Evolutionary conservation across 2,329 filamentous ascomycete species (phyloP).

Genomic region (Diaporthe citrichinensis): DNA sequence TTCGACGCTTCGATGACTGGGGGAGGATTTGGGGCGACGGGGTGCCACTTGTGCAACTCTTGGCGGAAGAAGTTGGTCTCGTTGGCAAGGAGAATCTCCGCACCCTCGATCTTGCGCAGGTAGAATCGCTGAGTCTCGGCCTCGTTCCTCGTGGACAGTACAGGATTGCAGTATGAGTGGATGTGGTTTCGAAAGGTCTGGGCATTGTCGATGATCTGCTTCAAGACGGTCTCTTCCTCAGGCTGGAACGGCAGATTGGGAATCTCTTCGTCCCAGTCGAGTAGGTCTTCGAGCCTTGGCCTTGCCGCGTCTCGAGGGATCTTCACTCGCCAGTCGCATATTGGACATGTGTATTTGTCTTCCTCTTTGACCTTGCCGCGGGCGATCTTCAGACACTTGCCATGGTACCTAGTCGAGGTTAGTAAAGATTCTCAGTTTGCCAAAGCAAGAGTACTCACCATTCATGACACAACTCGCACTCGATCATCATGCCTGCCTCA

Average conservation of each 20-base stretch:
- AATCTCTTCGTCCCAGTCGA: constrained; percentile 88
- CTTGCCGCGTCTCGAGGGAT: constrained; percentile 96
- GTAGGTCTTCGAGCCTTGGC: constrained; percentile 92
- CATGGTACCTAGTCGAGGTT: constrained; percentile 81
- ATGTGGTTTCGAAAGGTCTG: constrained; percentile 88
- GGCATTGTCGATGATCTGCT: constrained; percentile 89
- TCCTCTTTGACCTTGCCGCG: constrained; percentile 98
- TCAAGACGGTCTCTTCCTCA: constrained; percentile 89
- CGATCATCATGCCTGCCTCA: constrained; percentile 99
- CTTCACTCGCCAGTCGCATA: constrained; percentile 97
- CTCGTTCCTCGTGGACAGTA: constrained; percentile 86
- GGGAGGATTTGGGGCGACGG: constrained; percentile 87
- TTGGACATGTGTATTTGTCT: constrained; percentile 97
- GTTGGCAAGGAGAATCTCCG: constrained; percentile 89
- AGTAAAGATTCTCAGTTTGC: not conserved
- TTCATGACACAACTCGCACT: constrained; percentile 97
- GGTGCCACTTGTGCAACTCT: constrained; percentile 94
- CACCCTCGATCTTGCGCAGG: constrained; percentile 95
- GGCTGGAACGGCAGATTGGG: constrained; percentile 89
- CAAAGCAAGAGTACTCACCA: constrained; percentile 74
- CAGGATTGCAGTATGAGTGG: constrained; percentile 82
- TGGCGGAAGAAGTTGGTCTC: constrained; percentile 99
- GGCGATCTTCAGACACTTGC: constrained; percentile 97
- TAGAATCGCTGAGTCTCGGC: constrained; percentile 94
- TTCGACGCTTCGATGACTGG: constrained; percentile 89